These are phyloP conservation scores for Globisporangium paroecandrum DNA, from an alignment of 352 stramenopile genomes.

Conservation along the genomic window DNA sequence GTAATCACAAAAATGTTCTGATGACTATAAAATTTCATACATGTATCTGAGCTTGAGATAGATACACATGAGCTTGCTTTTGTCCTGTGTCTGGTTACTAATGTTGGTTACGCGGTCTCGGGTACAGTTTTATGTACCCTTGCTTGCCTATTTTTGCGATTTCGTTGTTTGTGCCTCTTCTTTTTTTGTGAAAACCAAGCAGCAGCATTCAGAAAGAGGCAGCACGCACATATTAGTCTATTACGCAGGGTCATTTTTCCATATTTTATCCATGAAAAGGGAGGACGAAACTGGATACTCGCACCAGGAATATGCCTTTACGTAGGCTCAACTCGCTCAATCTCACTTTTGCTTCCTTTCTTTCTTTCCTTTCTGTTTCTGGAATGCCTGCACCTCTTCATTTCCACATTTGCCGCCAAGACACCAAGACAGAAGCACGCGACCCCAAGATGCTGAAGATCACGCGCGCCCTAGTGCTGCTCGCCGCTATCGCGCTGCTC, in stretches of 20 bases:
- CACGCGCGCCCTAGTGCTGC: conserved; percentile 14
- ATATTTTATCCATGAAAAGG: not conserved
- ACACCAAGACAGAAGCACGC: not conserved
- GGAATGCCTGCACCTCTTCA: not conserved
- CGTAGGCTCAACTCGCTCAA: not conserved
- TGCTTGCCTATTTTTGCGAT: not conserved
- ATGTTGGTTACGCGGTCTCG: not conserved
- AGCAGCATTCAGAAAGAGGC: not conserved
- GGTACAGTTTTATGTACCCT: not conserved
- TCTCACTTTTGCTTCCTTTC: not conserved
- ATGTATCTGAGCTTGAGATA: not conserved
- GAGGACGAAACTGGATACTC: not conserved
- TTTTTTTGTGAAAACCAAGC: not conserved
- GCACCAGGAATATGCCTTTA: not conserved
- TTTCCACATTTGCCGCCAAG: not conserved
- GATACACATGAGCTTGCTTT: not conserved
- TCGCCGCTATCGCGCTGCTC: conserved; percentile 16
- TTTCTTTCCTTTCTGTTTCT: not conserved
- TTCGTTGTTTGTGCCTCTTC: not conserved
- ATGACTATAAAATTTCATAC: not conserved
- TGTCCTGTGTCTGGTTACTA: not conserved
- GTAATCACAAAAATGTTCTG: too few relatives aligned
- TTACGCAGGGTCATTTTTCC: not conserved
- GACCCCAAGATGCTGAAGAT: not conserved
- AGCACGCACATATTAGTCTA: not conserved